phyloP scores from a whole-genome alignment of 1,284 basidiomycete species.

The Takashimella tepidaria region DNA sequence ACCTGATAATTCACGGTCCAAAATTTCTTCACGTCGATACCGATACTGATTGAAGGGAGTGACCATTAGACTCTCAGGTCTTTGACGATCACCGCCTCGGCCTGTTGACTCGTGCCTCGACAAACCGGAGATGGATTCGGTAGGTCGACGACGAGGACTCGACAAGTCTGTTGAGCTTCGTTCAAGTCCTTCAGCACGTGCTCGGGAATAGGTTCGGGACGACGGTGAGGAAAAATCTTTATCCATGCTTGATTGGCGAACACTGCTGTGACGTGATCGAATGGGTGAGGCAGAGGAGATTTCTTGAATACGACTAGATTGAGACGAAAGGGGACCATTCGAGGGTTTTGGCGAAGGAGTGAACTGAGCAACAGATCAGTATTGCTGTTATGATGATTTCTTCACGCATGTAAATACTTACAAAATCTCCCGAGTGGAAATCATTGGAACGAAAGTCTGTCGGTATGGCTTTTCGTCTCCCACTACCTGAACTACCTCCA shows the following conservation, averaged over 20 bases:
- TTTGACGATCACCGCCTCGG: conserved; percentile 3
- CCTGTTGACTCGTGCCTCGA: conserved; percentile 7
- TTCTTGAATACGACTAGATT: not conserved
- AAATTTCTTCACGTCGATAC: conserved; percentile 1
- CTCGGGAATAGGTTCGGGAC: not conserved
- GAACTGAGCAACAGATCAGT: conserved; percentile 17
- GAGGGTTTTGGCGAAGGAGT: conserved; percentile 29
- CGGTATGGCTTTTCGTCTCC: conserved; percentile 29
- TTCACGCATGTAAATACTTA: conserved; percentile 11
- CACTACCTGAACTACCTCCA: conserved; percentile 25
- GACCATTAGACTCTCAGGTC: conserved; percentile 14
- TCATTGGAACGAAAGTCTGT: conserved; percentile 36
- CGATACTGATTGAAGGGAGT: conserved; percentile 13
- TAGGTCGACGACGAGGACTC: conserved; percentile 18
- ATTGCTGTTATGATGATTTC: too few relatives aligned
- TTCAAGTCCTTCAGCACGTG: not conserved
- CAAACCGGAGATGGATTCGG: conserved; percentile 25
- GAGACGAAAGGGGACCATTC: not conserved
- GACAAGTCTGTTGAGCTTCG: not conserved
- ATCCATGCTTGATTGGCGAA: not conserved
- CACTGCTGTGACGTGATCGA: not conserved
- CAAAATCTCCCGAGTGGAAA: conserved; percentile 30
- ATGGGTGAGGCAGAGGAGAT: not conserved
- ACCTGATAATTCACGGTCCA: conserved; percentile 5
- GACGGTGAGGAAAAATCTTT: not conserved